Base-by-base conservation (phyloP, 306 rosid genomes). In the Elaeagnus macrophylla region DNA sequence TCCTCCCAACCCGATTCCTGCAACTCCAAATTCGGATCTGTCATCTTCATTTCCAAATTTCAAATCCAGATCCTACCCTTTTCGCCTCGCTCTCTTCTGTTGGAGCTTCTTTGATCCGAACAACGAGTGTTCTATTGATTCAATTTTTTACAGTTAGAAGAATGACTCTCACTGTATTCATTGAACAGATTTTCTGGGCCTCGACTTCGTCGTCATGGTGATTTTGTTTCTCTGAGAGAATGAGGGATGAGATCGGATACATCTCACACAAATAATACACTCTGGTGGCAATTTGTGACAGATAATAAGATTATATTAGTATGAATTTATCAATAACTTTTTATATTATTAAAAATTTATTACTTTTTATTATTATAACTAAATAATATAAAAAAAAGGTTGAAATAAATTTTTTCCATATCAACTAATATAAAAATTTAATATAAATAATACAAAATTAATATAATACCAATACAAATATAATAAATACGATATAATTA, bases 1-100 rank as follows among this genome's bases (percentile, higher is more conserved):
- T 87, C 99, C 60, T 93, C 99, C 99, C 99, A 93, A 52, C 99
- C 99, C 44, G 94, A 93, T 67, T 93, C 99, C 88, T 93, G 99
- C 77, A 93, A 66, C 68, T 93, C 95, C 79, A 93, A 76, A 67
- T 37, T 81, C 61, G 66, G 45, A 75, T 80, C 94, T 72, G 75
- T 78, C 93, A 76, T 82, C 67, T 72, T 76, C 83, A 77, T 72
- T 74, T 73, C 53, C 39, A 32, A 18, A 42, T 47, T 53, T 40
- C 56, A 57, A 61, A 52, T 57, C 71, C 70, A 25, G 73, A 72
- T 69, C 65, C 66, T 51, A 38, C 48, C 42, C 45, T 32, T 12
- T 19, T 36, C 44, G 3, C 2, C 14, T 36, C 44, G 3, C 2
- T 9, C 36, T 60, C 32, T 18, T 41, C 7, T 10, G n/a, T 2